Evolutionary conservation across 768 basidiomycete species (phyloP).

Genomic region (Lactarius hengduanensis): DNA sequence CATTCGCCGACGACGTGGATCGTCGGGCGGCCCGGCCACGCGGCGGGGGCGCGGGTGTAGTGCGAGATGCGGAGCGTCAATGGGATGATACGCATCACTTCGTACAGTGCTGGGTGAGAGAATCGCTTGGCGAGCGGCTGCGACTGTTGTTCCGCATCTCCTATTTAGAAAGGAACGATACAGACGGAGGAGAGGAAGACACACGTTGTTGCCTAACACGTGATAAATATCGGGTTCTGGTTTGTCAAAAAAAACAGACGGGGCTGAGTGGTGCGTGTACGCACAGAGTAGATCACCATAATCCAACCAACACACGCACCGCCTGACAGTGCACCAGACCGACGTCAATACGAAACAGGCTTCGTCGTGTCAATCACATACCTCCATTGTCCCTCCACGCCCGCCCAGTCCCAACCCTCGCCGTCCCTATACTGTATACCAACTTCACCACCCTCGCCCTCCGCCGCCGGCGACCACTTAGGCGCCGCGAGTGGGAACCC

Average conservation of each 20-base stretch:
- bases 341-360: not conserved
- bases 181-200: not conserved
- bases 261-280: conserved; percentile 27
- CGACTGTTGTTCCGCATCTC: not conserved
- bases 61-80: conserved; percentile 42
- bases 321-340: conserved; percentile 36
- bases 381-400: conserved; percentile 54
- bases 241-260: not conserved
- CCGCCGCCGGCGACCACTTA: not conserved
- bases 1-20: conserved; percentile 49
- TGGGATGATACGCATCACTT: conserved; percentile 55
- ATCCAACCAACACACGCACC: conserved; percentile 59
- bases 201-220: conserved; percentile 42
- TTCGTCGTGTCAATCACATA: conserved; percentile 32
- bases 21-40: conserved; percentile 42
- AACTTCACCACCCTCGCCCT: not conserved
- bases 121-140: conserved; percentile 33
- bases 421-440: conserved; percentile 26
- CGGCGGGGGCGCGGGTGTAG: conserved; percentile 32
- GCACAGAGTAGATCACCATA: conserved; percentile 53
- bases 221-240: no score
- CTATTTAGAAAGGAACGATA: not conserved
- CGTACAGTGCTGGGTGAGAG: conserved; percentile 36
- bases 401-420: conserved; percentile 61
- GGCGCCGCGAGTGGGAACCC: conserved; percentile 16